Conservation (phyloP, 2,329 filamentous ascomycete genomes). For the Eutypa lata region DNA sequence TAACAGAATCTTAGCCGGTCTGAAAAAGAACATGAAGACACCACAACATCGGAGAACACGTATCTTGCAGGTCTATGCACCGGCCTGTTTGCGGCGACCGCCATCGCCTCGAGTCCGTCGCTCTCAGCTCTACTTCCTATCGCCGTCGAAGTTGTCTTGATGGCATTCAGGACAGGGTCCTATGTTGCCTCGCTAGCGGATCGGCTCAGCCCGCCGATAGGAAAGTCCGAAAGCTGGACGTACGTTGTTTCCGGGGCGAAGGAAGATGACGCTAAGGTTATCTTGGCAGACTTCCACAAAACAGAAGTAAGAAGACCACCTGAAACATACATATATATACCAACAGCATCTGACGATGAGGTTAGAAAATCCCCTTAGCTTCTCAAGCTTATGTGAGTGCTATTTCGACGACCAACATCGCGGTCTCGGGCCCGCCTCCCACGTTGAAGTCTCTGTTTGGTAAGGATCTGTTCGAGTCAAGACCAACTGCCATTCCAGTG, state of each 20-base stretch:
- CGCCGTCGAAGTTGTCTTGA: constrained; percentile 60
- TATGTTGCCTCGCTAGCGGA: constrained; percentile 51
- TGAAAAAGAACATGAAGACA: constrained; percentile 54
- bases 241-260: constrained; percentile 58
- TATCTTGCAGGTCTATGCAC: constrained; percentile 65
- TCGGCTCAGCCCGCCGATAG: constrained; percentile 35
- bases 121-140: constrained; percentile 60
- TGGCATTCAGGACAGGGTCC: constrained; percentile 63
- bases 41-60: constrained; percentile 46
- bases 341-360: constrained; percentile 4
- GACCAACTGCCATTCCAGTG: constrained; percentile 48
- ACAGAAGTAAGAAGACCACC: constrained; percentile 41
- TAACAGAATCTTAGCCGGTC: constrained; percentile 39
- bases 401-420: constrained; percentile 43
- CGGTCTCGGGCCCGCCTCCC: constrained; percentile 52
- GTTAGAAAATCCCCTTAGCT: constrained; percentile 40
- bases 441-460: constrained; percentile 43
- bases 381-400: constrained; percentile 53
- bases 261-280: constrained; percentile 47
- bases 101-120: constrained; percentile 61
- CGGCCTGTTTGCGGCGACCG: constrained; percentile 66
- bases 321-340: neutral
- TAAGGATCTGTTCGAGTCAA: constrained; percentile 36
- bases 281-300: constrained; percentile 56
- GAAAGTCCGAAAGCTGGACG: constrained; percentile 62